Base-by-base conservation (phyloP, 257 asterid genomes). In the Nemophila menziesii region DNA sequence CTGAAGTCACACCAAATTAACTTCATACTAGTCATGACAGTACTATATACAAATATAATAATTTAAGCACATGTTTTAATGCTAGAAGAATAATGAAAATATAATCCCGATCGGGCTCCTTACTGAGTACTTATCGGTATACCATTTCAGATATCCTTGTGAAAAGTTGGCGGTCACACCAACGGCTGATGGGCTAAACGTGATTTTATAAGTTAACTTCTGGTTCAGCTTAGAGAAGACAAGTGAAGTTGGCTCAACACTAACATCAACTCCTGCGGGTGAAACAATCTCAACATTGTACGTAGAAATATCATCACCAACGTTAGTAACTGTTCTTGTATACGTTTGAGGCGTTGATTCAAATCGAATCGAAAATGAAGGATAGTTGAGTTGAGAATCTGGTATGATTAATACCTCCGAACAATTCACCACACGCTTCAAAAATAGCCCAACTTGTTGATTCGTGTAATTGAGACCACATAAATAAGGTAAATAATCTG, bases 381-480 rank as follows among this genome's bases (percentile, higher is more conserved):
- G 80, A 19, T 68, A 73, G 36, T 73, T 68, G 1, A 72, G 52
- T 34, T 72, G 60, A 12, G 56, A 58, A 14, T 71, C 72, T 2
- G 52, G 52, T 11, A 72, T 58, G 47, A 50, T 58, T 4, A 39
- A 21, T 19, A 20, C 50, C 17, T 3, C 23, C 0, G 54, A 23
- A 39, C 85, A 71, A 19, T 50, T 51, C 18, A 71, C 53, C 45
- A 5, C 44, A 5, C 24, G 45, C 4, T 54, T 60, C 3, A 54
- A 1, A 21, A 62, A 16, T 3, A 0, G 8, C 3, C 62, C 44
- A 0, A 72, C 60, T 11, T 71, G 33, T 17, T 42, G 18, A 37
- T 24, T 12, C 0, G 78, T 69, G 58, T 69, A 72, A 9, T 58
- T 50, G 23, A 76, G 43, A 7, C 86, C 81, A 11, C 86, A 76